Base-by-base conservation (phyloP, 257 asterid species). In the Thymus mandschuricus region DNA sequence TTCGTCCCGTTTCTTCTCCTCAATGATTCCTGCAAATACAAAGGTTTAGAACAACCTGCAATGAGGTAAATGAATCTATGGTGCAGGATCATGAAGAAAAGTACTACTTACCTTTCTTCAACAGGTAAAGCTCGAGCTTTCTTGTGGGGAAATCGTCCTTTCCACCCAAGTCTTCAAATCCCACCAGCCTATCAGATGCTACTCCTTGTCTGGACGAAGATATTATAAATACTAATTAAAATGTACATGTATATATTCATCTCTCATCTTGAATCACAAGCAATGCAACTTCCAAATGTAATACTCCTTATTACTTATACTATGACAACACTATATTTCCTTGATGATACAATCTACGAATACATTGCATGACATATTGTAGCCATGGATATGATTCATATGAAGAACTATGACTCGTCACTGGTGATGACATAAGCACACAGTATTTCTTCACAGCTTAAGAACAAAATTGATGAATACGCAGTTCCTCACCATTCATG, bases 161-260 rank as follows among this genome's bases (percentile, higher is more conserved):
- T 28, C 88, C 99, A 69, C 97, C 98, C 84, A 92, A 71, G 59
- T 87, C 96, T 69, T 92, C 86, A 76, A 92, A 95, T 27, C 98
- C 98, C 8, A 95, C 92, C 61, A 92, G 72, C 73, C 99, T 84
- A 51, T 90, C 98, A 6, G 71, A 43, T 54, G 98, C 96, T 11
- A 92, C 83, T 75, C 99, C 99, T 59, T 87, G 86, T 82, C 99
- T 92, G 86, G 78, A 51, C 55, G 15, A 50, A 66, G 44, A 35
- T 68, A 52, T 27, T 57, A 44, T 12, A 75, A 67, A 55, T 8
- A 5, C 49, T 63, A 9, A 55, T n/a, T 6, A 1, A 6, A 51
- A 28, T 6, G 40, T 41, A 27, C 7, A 51, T 15, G 15, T 51
- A 15, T n/a, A 4, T 50, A 4, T 49, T 11, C 13, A 60, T 62